Evolutionary conservation across 148 eudicot species (phyloP).

Genomic region (Vaccinium corymbosum): DNA sequence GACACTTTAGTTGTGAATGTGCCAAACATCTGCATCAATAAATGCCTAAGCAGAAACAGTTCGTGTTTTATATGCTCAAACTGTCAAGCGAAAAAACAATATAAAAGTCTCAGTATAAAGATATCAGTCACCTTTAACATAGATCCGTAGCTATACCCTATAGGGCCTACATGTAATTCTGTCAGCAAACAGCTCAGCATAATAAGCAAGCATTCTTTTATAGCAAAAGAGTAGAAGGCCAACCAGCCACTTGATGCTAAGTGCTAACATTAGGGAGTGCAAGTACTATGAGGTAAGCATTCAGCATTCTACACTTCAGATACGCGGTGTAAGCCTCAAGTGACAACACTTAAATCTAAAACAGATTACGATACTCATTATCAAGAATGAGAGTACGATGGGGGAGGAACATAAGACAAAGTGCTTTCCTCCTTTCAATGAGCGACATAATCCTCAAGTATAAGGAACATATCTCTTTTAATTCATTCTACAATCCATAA

Average conservation of each 20-base stretch:
- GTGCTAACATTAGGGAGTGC: not conserved
- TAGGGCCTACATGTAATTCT: not conserved
- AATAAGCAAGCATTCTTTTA: not conserved
- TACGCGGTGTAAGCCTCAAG: not conserved
- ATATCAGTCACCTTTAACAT: not conserved
- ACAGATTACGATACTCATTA: not conserved
- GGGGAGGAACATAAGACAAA: not conserved
- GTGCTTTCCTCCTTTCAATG: not conserved
- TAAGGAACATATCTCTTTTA: not conserved
- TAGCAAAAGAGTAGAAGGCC: not conserved
- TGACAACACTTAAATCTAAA: not conserved
- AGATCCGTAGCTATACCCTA: not conserved
- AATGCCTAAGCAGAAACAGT: not conserved
- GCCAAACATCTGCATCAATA: not conserved
- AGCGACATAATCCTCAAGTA: not conserved
- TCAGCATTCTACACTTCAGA: not conserved
- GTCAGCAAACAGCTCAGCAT: not conserved
- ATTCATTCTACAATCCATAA: not conserved
- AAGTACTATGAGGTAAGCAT: not conserved
- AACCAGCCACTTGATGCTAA: not conserved
- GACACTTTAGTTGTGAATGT: not conserved
- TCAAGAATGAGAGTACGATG: not conserved
- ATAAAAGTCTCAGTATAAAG: not conserved
- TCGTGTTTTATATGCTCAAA: not conserved
- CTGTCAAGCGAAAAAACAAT: not conserved